phyloP scores from a whole-genome alignment of 164 flowering plant genomes.

The Vitis riparia region DNA sequence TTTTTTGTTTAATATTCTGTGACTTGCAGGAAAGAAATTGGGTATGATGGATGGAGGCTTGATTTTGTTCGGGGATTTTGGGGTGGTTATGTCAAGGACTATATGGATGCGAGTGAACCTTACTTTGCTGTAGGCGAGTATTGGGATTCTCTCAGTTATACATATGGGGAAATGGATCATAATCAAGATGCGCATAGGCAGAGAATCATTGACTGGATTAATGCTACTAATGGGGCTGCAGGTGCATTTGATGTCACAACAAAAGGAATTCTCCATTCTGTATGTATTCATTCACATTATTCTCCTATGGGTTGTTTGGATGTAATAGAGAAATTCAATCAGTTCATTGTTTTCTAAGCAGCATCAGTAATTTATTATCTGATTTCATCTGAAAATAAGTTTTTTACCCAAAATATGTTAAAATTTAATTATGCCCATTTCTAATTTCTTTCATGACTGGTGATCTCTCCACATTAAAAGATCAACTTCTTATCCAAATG shows the following conservation, averaged over 20 bases:
- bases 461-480: neutral
- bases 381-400: too few species aligned
- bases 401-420: too few species aligned
- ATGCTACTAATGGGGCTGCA: constrained; percentile 85
- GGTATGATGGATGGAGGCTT: constrained; percentile 99
- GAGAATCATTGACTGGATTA: constrained; percentile 96
- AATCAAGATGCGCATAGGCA: constrained; percentile 98
- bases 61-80: constrained; percentile 98
- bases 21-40: constrained; percentile 80
- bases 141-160: constrained; percentile 96
- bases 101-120: constrained; percentile 86
- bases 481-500: neutral
- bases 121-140: constrained; percentile 96
- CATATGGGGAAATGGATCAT: constrained; percentile 88
- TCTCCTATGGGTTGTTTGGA: neutral
- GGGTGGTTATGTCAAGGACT: constrained; percentile 99
- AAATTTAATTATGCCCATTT: too few species aligned
- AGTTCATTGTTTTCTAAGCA: neutral
- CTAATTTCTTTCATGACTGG: neutral
- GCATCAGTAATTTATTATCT: neutral
- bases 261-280: constrained; percentile 95
- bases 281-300: constrained; percentile 36
- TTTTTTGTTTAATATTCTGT: neutral
- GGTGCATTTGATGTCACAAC: constrained; percentile 99
- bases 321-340: neutral